Evolutionary conservation across 805 yeast genomes (phyloP).

Genomic region (Zygotorulaspora danielsina): DNA sequence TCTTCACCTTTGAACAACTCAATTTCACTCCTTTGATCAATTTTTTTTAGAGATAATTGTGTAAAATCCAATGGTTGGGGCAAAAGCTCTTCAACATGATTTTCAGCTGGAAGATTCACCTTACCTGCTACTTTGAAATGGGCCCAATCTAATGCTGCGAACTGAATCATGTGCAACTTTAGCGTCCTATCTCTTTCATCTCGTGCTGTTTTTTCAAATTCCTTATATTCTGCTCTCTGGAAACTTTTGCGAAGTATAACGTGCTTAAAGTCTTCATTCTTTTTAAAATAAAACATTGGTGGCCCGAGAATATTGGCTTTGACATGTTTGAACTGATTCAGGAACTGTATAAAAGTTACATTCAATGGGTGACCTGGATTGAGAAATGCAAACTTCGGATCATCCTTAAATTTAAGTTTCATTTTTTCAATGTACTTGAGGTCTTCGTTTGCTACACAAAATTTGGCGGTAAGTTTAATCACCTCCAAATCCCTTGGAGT

Average conservation of each 20-base stretch:
- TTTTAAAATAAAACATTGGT: constrained; percentile 21
- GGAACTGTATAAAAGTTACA: constrained; percentile 43
- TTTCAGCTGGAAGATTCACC: constrained; percentile 59
- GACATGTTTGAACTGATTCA: constrained; percentile 51
- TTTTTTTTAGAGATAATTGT: constrained; percentile 12
- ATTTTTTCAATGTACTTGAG: constrained; percentile 41
- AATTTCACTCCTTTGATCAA: constrained; percentile 5
- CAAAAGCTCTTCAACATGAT: constrained; percentile 43
- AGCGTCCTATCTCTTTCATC: constrained; percentile 37
- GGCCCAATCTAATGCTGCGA: constrained; percentile 83
- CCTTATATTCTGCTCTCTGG: constrained; percentile 52
- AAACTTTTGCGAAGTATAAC: constrained; percentile 46
- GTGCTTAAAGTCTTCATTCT: constrained; percentile 30
- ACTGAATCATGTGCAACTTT: constrained; percentile 44
- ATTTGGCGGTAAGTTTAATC: constrained; percentile 68
- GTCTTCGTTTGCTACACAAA: constrained; percentile 57
- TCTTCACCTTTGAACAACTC: constrained; percentile 3
- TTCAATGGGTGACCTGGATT: constrained; percentile 57
- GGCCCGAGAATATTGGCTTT: constrained; percentile 20
- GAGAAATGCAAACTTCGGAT: constrained; percentile 66
- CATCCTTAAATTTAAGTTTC: constrained; percentile 34
- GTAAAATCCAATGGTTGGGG: constrained; percentile 50
- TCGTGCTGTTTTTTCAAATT: constrained; percentile 35
- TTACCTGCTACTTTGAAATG: constrained; percentile 71
- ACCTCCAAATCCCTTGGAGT: constrained; percentile 63